Base-by-base conservation (phyloP, 2,329 filamentous ascomycete genomes). In the Ilyonectria sp. region DNA sequence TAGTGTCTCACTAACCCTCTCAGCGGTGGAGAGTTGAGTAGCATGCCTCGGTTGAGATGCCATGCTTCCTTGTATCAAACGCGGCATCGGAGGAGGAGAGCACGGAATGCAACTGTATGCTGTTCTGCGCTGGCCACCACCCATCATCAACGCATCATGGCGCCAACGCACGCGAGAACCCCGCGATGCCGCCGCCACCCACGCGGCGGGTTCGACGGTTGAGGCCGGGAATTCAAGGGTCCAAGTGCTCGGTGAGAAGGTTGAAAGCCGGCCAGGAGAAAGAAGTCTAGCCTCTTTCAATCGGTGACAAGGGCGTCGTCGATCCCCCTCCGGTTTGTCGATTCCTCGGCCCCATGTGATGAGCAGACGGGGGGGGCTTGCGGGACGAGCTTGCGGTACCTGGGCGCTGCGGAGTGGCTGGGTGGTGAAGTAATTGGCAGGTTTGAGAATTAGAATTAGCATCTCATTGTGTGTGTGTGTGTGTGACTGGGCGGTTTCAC, bases 311-410 rank as follows among this genome's bases (percentile, higher is more conserved):
- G 13, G 47, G 11, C 11, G 47, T 17, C 15, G 47, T 29, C 40
- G 40, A 43, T 43, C 40, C 15, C 40, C 40, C 40, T 43, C 40
- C n/a, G 15, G 40, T 19, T 43, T 43, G 15, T 49, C n/a, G 31
- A 53, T 53, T 53, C 55, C 55, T 58, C 55, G 55, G 55, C 44
- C 55, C 37, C 55, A 58, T 58, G 55, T 58, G 55, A 58, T 2
- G 21, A 37, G 17, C 10, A 21, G 23, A 56, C 4, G 31, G n/a
- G 31, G 44, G 7, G 17, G 7, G 31, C 31, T 26, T 26, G 26
- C 31, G 31, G n/a, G 31, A 57, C 15, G 17, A 13, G 31, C 31
- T 26, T 26, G 26, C 31, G 31, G 31, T 33, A 33, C 31, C 31
- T 33, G 31, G 31, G 31, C 31, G 31, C 9, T 33, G 31, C 31